phyloP scores from a whole-genome alignment of 140 eudicot species.

The Flaveria floridana region DNA sequence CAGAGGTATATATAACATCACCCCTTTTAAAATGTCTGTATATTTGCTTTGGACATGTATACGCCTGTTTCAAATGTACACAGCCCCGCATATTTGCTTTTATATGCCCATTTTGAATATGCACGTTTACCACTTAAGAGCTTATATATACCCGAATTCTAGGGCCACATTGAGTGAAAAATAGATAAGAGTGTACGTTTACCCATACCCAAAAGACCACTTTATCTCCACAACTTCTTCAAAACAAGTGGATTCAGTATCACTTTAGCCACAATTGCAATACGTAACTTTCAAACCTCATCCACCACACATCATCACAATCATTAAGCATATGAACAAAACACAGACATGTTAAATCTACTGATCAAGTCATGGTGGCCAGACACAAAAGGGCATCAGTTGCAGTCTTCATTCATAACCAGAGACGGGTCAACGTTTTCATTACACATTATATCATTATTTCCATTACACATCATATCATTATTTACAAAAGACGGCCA shows the following conservation, averaged over 20 bases:
- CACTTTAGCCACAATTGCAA: not conserved
- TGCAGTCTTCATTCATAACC: not conserved
- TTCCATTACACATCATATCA: slow-evolving; percentile 20
- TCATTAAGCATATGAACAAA: not conserved
- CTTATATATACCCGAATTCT: too few relatives aligned
- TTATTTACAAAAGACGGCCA: slow-evolving; percentile 23
- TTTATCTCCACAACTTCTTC: not conserved
- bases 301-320: not conserved
- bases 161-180: too few relatives aligned
- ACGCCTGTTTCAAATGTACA: too few relatives aligned
- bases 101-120: too few relatives aligned
- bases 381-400: too few relatives aligned
- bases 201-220: not conserved
- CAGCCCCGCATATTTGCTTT: too few relatives aligned
- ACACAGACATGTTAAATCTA: not conserved
- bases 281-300: not conserved
- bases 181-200: too few relatives aligned
- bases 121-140: too few relatives aligned
- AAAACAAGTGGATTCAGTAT: not conserved
- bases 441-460: slow-evolving; percentile 19
- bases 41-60: too few relatives aligned
- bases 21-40: too few relatives aligned
- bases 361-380: not conserved
- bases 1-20: too few relatives aligned
- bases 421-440: not conserved